Percentiles rank a stretch among this genome's conserved stretches.
phyloP scores from a whole-genome alignment of 2,329 filamentous ascomycete genomes.

The Alternaria burnsii region DNA sequence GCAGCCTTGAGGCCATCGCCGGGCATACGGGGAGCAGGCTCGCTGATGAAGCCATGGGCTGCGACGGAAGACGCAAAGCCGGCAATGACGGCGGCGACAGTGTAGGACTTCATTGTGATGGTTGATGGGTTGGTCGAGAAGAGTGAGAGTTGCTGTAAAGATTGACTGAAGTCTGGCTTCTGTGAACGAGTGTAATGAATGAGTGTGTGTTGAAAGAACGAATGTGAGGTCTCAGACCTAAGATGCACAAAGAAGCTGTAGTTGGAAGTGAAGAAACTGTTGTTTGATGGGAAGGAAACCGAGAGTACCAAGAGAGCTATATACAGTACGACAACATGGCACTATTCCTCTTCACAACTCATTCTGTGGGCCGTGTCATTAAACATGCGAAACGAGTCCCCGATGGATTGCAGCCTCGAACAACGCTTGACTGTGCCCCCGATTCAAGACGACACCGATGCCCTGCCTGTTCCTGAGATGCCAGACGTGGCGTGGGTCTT shows the following conservation, averaged over 20 bases:
- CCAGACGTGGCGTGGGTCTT: constrained; percentile 29
- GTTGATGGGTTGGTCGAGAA: constrained; percentile 24
- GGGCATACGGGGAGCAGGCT: constrained; percentile 59
- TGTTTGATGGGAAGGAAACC: constrained; percentile 23
- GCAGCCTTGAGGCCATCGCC: constrained; percentile 61
- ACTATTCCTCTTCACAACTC: constrained; percentile 22
- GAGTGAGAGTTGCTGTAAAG: constrained; percentile 25
- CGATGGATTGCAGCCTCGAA: constrained; percentile 28
- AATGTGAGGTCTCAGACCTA: constrained; percentile 52
- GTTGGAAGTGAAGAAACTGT: constrained; percentile 33
- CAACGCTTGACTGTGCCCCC: constrained; percentile 30
- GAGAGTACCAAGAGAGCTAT: constrained; percentile 23
- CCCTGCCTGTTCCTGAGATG: constrained; percentile 23
- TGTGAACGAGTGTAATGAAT: constrained; percentile 41
- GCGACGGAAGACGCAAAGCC: constrained; percentile 58
- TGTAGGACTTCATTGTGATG: constrained; percentile 55
- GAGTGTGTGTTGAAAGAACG: constrained; percentile 42
- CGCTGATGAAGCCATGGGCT: constrained; percentile 63
- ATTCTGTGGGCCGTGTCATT: constrained; percentile 46
- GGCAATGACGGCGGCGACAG: constrained; percentile 53
- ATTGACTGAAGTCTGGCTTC: constrained; percentile 46
- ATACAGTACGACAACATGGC: constrained; percentile 23
- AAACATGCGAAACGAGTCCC: constrained; percentile 47
- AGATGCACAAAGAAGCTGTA: constrained; percentile 36
- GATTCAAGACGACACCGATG: constrained; percentile 24